Base-by-base conservation (phyloP, 768 basidiomycete genomes). In the Pleurotus cornucopiae region DNA sequence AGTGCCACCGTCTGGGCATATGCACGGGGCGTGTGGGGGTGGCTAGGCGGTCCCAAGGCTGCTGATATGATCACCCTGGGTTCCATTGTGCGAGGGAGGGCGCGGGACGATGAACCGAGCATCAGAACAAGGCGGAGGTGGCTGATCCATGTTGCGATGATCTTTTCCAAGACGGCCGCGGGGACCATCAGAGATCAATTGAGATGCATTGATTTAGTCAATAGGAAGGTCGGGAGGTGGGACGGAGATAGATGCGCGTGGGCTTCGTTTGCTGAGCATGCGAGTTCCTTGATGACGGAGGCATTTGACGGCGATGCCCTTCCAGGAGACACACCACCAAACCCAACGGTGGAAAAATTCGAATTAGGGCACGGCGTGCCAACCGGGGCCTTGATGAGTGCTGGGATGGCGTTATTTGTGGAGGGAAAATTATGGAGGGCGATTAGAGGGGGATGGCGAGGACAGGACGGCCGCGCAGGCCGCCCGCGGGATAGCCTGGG, bases 221-320 rank as follows among this genome's bases (percentile, higher is more conserved):
- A 16, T 44, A 44, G 20, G 20, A 21, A 21, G 5, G 20, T 21
- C 41, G n/a, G 20, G n/a, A 16, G 14, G 25, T 23, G 30, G 48
- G 26, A 49, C 48, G 48, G 48, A 26, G 48, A 49, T 49, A 49
- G 48, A 49, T 34, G 26, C 37, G 48, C 13, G 30, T 34, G 30
- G 30, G 30, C 46, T 47, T 47, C 46, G 46, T 47, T 47, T n/a
- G 14, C 26, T 21, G 20, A 47, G 46, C 20, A 47, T 20, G 46
- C 13, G 26, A 21, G 43, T 44, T 21, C 30, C 30, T 44, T 44
- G 41, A 44, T 30, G 14, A 12, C 25, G 25, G 48, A n/a, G 14
- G 14, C 48, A 34, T 49, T 49, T 30, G 13, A 20, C 37, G 37
- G 14, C 23, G 46, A 49, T 26, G 25, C 16, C 14, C 12, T 26